Evolutionary conservation across 495 filamentous ascomycete genomes (phyloP), one percentile per base, ranked within the genome.

Genomic region (Durotheca rogersii): DNA sequence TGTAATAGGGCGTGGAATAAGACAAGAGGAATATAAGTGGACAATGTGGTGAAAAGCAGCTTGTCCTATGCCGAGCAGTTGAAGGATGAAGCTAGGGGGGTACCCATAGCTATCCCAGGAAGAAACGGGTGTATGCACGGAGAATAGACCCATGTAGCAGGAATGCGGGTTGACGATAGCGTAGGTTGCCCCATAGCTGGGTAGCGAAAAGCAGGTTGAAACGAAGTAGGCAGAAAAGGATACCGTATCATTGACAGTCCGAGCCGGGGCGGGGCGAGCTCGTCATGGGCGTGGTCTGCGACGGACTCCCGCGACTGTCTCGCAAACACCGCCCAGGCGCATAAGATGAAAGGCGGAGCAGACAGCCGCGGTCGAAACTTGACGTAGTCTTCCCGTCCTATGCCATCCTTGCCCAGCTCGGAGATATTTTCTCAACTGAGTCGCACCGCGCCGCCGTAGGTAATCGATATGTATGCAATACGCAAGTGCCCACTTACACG

Each of bases 181-280:
- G 19, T 44, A 40, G 46, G 47, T 57, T 57, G 33, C 34, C 37
- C 19, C 36, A 41, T 37, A 46, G 40, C 34, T 23, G 17, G 42
- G n/a, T n/a, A n/a, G n/a, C n/a, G 42, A 41, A 41, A 56, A 49
- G 53, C 39, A 49, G 43, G 36, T 48, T 52, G 54, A 58, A 58
- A 58, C 47, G 43, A 51, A 7, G 29, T 12, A 49, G 43, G 49
- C 30, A 58, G 15, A 45, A 50, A 58, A 46, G 7, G 19, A 18
- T 49, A 58, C 55, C 49, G 49, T 53, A 53, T 45, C 50, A 58
- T 43, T 21, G 14, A 18, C 11, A 20, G 12, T 20, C 44, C 30
- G 36, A 46, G 37, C 39, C 43, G 35, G 50, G 50, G 39, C 29
- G 53, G 53, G 53, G 53, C 33, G 21, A 17, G 31, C 42, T 27